Base-by-base conservation (phyloP, 2,329 filamentous ascomycete species). In the Stachybotrys elegans region DNA sequence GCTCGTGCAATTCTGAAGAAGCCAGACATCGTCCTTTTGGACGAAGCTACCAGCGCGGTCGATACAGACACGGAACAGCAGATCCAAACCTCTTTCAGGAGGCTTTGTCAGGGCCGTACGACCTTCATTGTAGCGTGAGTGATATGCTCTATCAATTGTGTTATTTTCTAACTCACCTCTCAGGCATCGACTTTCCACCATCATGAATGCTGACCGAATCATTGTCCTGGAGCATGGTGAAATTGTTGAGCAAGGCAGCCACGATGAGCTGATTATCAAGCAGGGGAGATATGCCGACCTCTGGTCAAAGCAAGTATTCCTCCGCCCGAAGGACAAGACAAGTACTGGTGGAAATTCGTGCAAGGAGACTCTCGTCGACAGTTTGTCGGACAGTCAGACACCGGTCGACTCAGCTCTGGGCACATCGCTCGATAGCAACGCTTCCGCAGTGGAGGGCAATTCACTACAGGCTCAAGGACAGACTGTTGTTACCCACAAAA, bases 31-130 rank as follows among this genome's bases (percentile, higher is more conserved):
- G 79, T 92, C 9, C 73, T 92, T 31, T 73, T 92, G 1, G 87
- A 92, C 51, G 87, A 91, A 61, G 83, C 87, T 2, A 90, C 88
- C 4, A 88, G 84, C 29, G 83, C 86, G 6, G 82, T 92, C 46
- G 82, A 88, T 48, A 83, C 83, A 0, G 78, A 83, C 25, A 85
- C 81, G 2, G 82, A 86, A 59, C 77, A 80, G 44, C 77, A 80
- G 51, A 85, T 85, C 37, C 82, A 85, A 52, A 68, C 76, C 23
- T 82, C 81, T 0, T 73, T 86, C 43, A 68, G 67, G 45, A 69
- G 68, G 40, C 68, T 84, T 7, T 82, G 79, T 48, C 66, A 75
- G 46, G 78, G 75, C 3, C 77, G 81, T 20, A 86, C 82, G 2
- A 85, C 81, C 0, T 83, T 85, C 49, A 78, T 84, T 21, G 79